A percentile compares a stretch with the other conserved stretches of the same genome.
phyloP scores from a whole-genome alignment of 1,284 basidiomycete genomes.

The Cryptococcus sp. region DNA sequence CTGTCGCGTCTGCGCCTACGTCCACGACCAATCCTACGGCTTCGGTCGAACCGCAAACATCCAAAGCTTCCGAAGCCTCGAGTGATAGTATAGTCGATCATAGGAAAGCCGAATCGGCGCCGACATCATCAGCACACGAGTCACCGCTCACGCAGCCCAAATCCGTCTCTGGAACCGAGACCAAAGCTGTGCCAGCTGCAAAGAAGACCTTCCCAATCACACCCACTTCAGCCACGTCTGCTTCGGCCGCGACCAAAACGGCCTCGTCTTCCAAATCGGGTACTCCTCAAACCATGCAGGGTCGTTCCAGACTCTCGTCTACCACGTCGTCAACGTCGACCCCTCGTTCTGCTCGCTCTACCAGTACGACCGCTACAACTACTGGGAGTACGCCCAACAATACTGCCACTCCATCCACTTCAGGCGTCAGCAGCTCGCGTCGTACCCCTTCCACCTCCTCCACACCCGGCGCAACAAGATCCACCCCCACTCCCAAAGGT shows the following conservation, averaged over 20 bases:
- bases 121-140: no score
- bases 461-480: background rate
- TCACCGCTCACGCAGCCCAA: no score
- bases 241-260: background rate
- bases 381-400: background rate
- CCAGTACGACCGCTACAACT: background rate
- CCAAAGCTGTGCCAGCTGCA: background rate
- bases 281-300: constrained; percentile 3
- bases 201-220: background rate
- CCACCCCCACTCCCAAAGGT: constrained; percentile 6
- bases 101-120: no score
- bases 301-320: constrained; percentile 8
- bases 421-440: background rate
- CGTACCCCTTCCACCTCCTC: constrained; percentile 1
- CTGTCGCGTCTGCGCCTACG: no score
- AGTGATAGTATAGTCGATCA: no score
- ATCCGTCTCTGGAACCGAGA: background rate
- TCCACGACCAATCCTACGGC: no score
- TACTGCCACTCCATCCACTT: background rate
- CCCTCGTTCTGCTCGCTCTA: background rate
- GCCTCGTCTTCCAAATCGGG: background rate
- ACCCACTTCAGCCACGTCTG: background rate
- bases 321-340: background rate
- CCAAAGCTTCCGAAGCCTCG: no score
- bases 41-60: no score